Evolutionary conservation across 805 yeast genomes (phyloP), one percentile per base, ranked within the genome.

Genomic region (Geotrichum ghanense): DNA sequence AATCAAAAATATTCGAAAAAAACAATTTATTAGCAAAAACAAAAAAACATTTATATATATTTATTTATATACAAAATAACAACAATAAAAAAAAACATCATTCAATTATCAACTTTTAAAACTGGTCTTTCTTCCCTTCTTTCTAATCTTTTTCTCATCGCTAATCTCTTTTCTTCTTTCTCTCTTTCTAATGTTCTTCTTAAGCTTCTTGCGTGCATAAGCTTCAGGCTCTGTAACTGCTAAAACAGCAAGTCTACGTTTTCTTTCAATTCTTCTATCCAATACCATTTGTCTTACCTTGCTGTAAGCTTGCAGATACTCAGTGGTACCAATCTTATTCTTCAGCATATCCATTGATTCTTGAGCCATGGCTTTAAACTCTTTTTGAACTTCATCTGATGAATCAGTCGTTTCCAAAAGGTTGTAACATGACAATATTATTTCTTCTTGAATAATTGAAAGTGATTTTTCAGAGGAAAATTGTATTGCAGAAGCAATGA

Each of bases 181-280:
- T 61, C 89, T 78, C 23, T 76, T 73, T 55, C 81, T 75, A 34
- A 72, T 77, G 66, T 89, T 94, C 62, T 83, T 85, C 64, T 72
- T 81, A 57, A 85, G 58, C 66, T 83, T 85, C 62, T 84, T 76
- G 53, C 73, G 75, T 1, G 95, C 92, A n/a, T 86, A 81, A 39
- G 75, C 65, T 14, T 83, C 95, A 0, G 97, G 97, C 3, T 82
- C 83, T 19, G 72, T 74, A 9, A 89, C 71, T 2, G 87, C 83
- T 59, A 86, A 66, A 49, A 83, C 80, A 0, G 95, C 83, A 48
- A 88, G 72, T 58, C 80, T 81, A 0, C 83, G 74, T 59, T 73
- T 78, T 64, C 97, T 77, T 43, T 86, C 94, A 49, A 74, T 73
- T 57, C 97, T 75, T 62, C 86, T 76, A 27, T 68, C 67, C 23